These are phyloP conservation scores for Clonostachys solani DNA, from an alignment of 2,329 filamentous ascomycete species.

Conservation along the genomic window DNA sequence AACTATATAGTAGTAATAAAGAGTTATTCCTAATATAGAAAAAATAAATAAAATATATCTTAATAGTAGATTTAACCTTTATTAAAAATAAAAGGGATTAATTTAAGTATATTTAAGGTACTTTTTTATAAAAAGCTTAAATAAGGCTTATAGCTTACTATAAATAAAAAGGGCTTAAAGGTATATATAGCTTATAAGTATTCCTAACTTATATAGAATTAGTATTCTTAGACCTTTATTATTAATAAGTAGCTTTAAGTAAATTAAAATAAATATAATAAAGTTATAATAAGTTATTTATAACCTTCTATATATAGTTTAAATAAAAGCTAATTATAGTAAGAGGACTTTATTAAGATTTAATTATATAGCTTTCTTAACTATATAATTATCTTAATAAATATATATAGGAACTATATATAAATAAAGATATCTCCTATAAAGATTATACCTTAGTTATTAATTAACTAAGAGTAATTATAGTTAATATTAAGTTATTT, in stretches of 20 bases:
- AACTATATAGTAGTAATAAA: background rate
- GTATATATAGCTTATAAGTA: background rate
- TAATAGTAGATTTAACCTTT: background rate
- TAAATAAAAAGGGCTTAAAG: background rate
- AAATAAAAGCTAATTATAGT: background rate
- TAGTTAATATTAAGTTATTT: background rate
- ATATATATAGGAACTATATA: background rate
- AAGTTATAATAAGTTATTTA: background rate
- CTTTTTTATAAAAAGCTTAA: background rate
- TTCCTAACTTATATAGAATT: background rate
- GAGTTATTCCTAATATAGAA: background rate
- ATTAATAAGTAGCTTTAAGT: background rate
- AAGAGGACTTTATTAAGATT: background rate
- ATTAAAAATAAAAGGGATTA: background rate
- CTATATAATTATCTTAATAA: background rate
- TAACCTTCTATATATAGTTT: background rate
- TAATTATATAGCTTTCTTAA: background rate
- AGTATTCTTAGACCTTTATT: background rate
- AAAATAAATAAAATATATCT: background rate
- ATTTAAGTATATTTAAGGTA: background rate
- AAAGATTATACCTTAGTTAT: background rate
- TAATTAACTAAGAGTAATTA: background rate
- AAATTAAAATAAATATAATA: conserved; percentile 4
- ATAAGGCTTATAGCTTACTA: background rate
- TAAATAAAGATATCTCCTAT: background rate